Evolutionary conservation across 164 flowering plant genomes (phyloP).

Genomic region (Saururus chinensis): DNA sequence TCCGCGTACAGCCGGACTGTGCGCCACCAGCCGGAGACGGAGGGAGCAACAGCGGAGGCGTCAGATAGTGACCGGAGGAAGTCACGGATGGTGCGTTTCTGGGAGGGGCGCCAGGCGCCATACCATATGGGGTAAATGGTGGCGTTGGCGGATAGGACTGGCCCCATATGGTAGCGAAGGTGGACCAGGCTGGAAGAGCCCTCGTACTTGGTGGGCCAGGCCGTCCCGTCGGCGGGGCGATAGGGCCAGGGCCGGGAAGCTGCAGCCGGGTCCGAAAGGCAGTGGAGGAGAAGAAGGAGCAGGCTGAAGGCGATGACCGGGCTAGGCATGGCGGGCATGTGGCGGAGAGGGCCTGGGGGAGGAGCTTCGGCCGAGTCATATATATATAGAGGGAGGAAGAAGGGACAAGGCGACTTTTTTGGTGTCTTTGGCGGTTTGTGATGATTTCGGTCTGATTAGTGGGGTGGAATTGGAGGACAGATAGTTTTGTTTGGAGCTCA

Average conservation of each 20-base stretch:
- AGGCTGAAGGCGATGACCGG: neutral
- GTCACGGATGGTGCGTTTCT: slow-evolving; percentile 43
- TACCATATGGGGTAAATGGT: slow-evolving; percentile 62
- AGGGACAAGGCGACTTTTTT: too few species aligned
- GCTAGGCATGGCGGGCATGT: neutral
- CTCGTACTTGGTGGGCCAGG: slow-evolving; percentile 31
- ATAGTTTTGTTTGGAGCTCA: too few species aligned
- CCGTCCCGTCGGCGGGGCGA: neutral
- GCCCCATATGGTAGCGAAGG: slow-evolving; percentile 75
- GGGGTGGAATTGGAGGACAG: too few species aligned
- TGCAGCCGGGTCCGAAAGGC: slow-evolving; percentile 15
- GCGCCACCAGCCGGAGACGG: slow-evolving; percentile 61
- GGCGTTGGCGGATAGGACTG: slow-evolving; percentile 45
- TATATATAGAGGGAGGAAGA: neutral
- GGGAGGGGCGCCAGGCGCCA: slow-evolving; percentile 46
- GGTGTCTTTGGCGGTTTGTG: too few species aligned
- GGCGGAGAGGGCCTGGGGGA: neutral
- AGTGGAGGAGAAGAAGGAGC: slow-evolving; percentile 13
- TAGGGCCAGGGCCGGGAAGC: slow-evolving; percentile 1
- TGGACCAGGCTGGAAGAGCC: slow-evolving; percentile 54
- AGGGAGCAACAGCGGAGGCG: slow-evolving; percentile 15
- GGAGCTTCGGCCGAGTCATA: neutral
- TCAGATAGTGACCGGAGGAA: slow-evolving; percentile 49
- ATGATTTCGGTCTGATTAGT: too few species aligned
- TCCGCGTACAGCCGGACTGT: slow-evolving; percentile 58